A percentile compares a stretch with the other conserved stretches of the same genome.
These are phyloP conservation scores for Entelexis paramagnoliae DNA, from an alignment of 1,139 yeast genomes.

Conservation along the genomic window DNA sequence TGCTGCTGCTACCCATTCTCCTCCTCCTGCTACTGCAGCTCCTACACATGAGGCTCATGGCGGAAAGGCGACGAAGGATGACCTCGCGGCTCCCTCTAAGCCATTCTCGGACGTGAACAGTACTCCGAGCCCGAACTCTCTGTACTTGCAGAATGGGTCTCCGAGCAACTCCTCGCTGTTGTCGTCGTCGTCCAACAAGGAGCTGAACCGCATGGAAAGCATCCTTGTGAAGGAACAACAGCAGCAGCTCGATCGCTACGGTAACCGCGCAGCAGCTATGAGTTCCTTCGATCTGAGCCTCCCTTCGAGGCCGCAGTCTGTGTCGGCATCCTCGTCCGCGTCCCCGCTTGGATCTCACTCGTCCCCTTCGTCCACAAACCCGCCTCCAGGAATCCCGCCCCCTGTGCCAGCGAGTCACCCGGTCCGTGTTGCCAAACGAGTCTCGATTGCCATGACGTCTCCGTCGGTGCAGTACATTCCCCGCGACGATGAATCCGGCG, in stretches of 20 bases:
- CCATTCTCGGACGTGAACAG: not conserved
- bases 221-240: conserved; percentile 21
- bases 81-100: not conserved
- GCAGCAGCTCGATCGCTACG: conserved; percentile 16
- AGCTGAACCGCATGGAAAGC: conserved; percentile 13
- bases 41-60: too few relatives aligned
- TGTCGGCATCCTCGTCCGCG: conserved; percentile 7
- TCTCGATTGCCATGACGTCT: conserved; percentile 11
- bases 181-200: not conserved
- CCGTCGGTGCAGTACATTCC: conserved; percentile 5
- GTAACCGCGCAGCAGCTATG: conserved; percentile 13
- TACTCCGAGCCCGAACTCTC: conserved; percentile 3
- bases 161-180: not conserved
- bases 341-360: not conserved
- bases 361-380: not conserved
- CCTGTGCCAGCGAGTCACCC: not conserved
- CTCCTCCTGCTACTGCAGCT: too few relatives aligned
- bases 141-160: conserved; percentile 1
- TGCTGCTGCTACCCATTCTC: too few relatives aligned
- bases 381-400: conserved; percentile 5
- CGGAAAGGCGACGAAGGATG: not conserved
- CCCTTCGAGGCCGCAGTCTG: not conserved
- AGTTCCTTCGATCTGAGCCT: conserved; percentile 3
- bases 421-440: conserved; percentile 2
- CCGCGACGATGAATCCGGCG: not conserved